phyloP scores from a whole-genome alignment of 1,284 basidiomycete species.

The Singerocomus inundabilis region DNA sequence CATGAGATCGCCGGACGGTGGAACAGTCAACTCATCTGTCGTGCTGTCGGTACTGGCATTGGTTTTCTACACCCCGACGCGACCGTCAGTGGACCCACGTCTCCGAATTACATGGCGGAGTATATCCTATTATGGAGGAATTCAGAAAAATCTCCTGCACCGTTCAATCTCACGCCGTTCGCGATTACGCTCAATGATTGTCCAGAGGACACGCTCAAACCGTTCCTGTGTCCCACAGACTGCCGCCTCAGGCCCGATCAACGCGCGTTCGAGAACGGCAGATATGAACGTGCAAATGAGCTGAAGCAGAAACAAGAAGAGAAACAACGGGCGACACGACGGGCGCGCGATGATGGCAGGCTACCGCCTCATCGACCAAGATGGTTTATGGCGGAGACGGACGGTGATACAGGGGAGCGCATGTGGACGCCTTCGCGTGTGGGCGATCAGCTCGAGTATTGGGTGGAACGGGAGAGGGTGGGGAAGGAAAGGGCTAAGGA shows the following conservation, averaged over 20 bases:
- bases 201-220: conserved; percentile 62
- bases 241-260: conserved; percentile 94
- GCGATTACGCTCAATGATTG: conserved; percentile 90
- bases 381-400: conserved; percentile 78
- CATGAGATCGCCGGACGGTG: conserved; percentile 97
- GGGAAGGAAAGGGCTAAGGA: conserved; percentile 43
- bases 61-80: conserved; percentile 78
- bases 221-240: conserved; percentile 87
- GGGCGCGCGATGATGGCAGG: conserved; percentile 75
- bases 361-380: conserved; percentile 75
- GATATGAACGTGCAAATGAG: conserved; percentile 87
- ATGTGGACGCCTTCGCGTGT: conserved; percentile 74
- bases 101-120: conserved; percentile 53
- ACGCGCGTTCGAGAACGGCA: conserved; percentile 91
- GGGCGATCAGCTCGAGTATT: conserved; percentile 71
- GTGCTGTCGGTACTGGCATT: conserved; percentile 63
- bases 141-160: conserved; percentile 78
- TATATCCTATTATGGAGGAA: conserved; percentile 92
- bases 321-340: conserved; percentile 77
- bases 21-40: conserved; percentile 92
- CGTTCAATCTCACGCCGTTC: conserved; percentile 95
- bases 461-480: conserved; percentile 74
- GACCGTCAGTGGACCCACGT: conserved; percentile 44
- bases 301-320: conserved; percentile 90
- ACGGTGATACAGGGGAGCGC: conserved; percentile 83